Evolutionary conservation across 2,329 filamentous ascomycete genomes (phyloP), one percentile per base, ranked within the genome.

Genomic region (Venturia nashicola): DNA sequence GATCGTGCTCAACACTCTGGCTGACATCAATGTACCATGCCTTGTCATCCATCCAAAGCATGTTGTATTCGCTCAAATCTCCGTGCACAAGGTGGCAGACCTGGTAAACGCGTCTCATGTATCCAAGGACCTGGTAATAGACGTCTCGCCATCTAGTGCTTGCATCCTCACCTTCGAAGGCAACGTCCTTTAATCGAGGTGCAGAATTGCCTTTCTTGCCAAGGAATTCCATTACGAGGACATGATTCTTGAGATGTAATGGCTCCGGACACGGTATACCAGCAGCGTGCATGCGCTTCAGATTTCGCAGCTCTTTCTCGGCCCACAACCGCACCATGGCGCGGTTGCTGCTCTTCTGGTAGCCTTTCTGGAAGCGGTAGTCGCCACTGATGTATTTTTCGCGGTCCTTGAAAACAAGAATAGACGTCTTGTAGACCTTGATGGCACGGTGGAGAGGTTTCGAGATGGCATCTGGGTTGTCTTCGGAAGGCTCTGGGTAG

Each of bases 311-410:
- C 77, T 99, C 94, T 77, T 99, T 99, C 77, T 99, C 93, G 0
- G 95, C 95, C 94, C 94, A 99, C 32, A 97, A 81, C 76, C 96
- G 96, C 69, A 99, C 93, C 93, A 97, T 97, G 69, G 93, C 91
- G 60, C 92, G 85, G 78, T 91, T 96, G 77, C 91, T 96, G 68
- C 89, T 89, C 80, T 97, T 97, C 77, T 93, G 94, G 73, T 93
- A 94, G 61, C 93, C 93, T 66, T 86, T 83, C 69, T 90, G 85
- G 80, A 99, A 99, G 32, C 94, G 83, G 76, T 92, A 91, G 76
- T 99, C 94, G 68, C 94, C 94, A 0, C 88, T 89, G 67, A 99
- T 94, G 76, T 99, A 99, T 71, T 91, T 88, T 76, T 97, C 92
- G 65, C 94, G 85, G 76, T 99, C 94, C 78, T 97, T 97, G 85